Evolutionary conservation across 495 filamentous ascomycete species (phyloP), one percentile per base, ranked within the genome.

Genomic region (Clavariopsis aquatica): DNA sequence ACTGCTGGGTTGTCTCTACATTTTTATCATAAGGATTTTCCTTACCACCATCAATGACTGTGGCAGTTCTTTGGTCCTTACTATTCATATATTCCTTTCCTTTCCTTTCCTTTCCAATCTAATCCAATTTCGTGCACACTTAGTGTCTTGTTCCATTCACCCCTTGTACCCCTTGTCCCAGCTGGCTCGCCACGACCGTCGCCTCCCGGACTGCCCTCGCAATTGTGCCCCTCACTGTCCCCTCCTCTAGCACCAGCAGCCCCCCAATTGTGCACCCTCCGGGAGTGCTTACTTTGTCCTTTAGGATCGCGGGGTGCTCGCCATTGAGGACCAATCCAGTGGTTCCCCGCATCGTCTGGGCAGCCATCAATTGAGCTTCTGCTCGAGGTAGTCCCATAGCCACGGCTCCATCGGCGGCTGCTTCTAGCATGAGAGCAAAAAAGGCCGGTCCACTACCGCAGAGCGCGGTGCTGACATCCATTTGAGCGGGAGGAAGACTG

Each of bases 241-340:
- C 89, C 68, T 93, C 90, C 74, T 93, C 90, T 13, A 93, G 74
- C 29, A 90, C 88, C 59, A 90, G 66, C 68, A 92, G 69, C 2
- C 90, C 90, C 1, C 85, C 87, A 69, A 92, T 92, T 13, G 89
- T 93, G 72, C 90, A 92, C 1, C 90, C 90, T 5, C 89, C 90
- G 0, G 90, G 90, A 7, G 90, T 92, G 57, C 79, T 84, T 17
- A 93, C 88, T 76, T 91, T 91, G 58, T 93, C 90, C 56, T 85
- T 80, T 52, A 93, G 72, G 46, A 93, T 69, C 6, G 90, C 89
- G 5, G 90, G 90, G 71, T 92, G 89, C 65, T 92, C 88, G 7
- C 89, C 89, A 46, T 79, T 81, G 23, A 89, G 74, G 34, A 93
- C 86, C 62, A 93, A 62, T 0, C 81, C 84, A 1, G 89, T 86